Percentiles rank a stretch among this genome's conserved stretches.
Conservation (phyloP, 352 stramenopile genomes). For the Globisporangium middletonii region DNA sequence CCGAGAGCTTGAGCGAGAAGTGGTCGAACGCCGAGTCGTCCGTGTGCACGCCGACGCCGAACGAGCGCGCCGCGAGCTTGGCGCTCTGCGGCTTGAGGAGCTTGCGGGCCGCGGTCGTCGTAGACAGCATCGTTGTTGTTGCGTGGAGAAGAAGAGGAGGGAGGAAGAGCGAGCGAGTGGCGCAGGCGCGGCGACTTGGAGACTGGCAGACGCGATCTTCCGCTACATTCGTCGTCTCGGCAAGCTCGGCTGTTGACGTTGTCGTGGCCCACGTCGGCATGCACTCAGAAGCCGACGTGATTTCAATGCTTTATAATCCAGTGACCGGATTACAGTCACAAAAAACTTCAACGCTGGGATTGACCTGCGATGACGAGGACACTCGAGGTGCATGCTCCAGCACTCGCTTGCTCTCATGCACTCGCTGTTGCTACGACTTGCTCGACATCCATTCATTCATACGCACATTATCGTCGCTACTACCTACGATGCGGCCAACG, state of each 20-base stretch:
- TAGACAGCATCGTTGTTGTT: slow-evolving; percentile 15
- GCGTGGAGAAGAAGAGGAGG: neutral
- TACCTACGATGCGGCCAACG: neutral
- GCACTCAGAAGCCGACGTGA: neutral
- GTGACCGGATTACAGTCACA: neutral
- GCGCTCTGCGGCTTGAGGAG: slow-evolving; percentile 5
- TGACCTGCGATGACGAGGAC: too few species aligned
- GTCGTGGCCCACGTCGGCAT: neutral
- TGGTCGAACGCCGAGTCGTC: slow-evolving; percentile 42
- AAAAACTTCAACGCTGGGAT: neutral
- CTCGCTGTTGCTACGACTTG: too few species aligned
- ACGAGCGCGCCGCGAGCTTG: slow-evolving; percentile 20
- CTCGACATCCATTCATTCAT: too few species aligned
- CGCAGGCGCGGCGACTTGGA: slow-evolving; percentile 1
- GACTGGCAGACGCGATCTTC: slow-evolving; percentile 4
- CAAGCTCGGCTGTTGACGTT: neutral
- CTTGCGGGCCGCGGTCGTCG: slow-evolving; percentile 11
- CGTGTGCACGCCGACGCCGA: slow-evolving; percentile 35
- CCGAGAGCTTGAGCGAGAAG: slow-evolving; percentile 81
- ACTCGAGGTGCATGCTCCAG: too few species aligned
- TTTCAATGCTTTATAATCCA: neutral
- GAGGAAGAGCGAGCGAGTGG: neutral
- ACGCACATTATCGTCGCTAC: neutral
- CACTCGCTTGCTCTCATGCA: too few species aligned
- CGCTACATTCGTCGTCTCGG: neutral